Base-by-base conservation (phyloP, 176 grass and related monocot species). In the Alloteropsis semialata region DNA sequence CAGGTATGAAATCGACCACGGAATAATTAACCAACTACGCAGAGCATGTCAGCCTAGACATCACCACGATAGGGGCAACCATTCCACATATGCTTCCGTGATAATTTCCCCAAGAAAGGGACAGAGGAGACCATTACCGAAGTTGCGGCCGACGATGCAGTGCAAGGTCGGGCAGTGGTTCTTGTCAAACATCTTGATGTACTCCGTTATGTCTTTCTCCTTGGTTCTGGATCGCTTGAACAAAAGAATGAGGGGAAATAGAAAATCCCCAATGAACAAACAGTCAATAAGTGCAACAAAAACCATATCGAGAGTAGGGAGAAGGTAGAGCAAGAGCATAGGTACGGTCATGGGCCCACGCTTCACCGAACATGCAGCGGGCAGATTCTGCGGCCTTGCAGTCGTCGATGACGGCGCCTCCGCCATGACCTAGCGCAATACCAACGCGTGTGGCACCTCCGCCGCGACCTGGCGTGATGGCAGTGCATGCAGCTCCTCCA, bases 111-210 rank as follows among this genome's bases (percentile, higher is more conserved):
- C 41, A 57, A 36, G 16, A 90, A 27, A 8, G 15, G 24, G 80
- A 18, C 5, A 12, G 64, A 18, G 1, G 21, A 14, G 18, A 33
- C 36, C 11, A 85, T 55, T 93, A 99, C 96, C 96, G 61, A 99
- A 99, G 91, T 99, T 95, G 58, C 91, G 91, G 62, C 96, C 96
- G n/a, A 96, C 96, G 60, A 99, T 99, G 89, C 96, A 99, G 88
- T 99, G 96, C 96, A 93, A 99, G 34, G 93, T 96, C 14, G 91
- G 91, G 19, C 93, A 93, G 77, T 99, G 89, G 72, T 91, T 93
- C 76, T 90, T 91, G 85, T 99, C 96, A 84, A 99, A 99, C 93
- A 96, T 99, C 81, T 99, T 99, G 76, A 99, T 99, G 90, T 96
- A 96, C 86, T 99, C 96, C 13, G 96, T 93, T 68, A 99, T 90